Conservation (phyloP, 805 yeast species). For the Yamadazyma sp. region DNA sequence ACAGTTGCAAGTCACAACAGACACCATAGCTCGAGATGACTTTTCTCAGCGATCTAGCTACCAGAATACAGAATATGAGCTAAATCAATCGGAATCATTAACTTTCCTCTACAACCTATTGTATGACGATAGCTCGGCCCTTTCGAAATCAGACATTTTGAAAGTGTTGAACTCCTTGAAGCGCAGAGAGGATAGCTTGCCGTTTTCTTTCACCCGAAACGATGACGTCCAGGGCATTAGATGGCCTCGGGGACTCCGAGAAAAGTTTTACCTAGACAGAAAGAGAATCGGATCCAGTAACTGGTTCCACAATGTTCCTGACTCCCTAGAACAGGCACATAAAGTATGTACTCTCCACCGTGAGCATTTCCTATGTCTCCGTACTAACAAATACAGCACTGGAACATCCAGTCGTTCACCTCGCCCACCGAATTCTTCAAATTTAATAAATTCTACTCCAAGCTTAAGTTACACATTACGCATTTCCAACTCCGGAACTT, state of each 20-base stretch:
- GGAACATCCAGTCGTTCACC: constrained; percentile 15
- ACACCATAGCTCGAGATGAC: too few relatives aligned
- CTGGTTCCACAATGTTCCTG: constrained; percentile 41
- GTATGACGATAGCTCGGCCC: constrained; percentile 34
- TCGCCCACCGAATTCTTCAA: constrained; percentile 36
- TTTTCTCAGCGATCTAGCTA: constrained; percentile 1
- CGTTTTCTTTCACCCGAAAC: constrained; percentile 23
- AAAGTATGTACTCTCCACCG: constrained; percentile 28
- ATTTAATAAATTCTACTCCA: constrained; percentile 40
- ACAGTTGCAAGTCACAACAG: constrained; percentile 7
- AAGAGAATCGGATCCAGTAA: constrained; percentile 32
- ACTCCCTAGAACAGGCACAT: constrained; percentile 31
- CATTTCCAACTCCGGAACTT: constrained; percentile 60
- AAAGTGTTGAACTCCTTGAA: constrained; percentile 36
- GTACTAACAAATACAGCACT: constrained; percentile 18
- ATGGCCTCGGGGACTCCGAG: constrained; percentile 34
- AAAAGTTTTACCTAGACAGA: constrained; percentile 33
- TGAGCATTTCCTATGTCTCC: background rate
- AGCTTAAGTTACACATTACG: constrained; percentile 48
- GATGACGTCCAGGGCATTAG: constrained; percentile 37
- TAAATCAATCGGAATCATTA: constrained; percentile 41
- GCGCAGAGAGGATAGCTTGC: constrained; percentile 34
- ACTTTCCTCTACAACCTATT: constrained; percentile 40
- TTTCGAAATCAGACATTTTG: constrained; percentile 37
- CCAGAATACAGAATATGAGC: constrained; percentile 32